Conservation (phyloP, 1,284 basidiomycete genomes). For the Leccinum ponderosum region DNA sequence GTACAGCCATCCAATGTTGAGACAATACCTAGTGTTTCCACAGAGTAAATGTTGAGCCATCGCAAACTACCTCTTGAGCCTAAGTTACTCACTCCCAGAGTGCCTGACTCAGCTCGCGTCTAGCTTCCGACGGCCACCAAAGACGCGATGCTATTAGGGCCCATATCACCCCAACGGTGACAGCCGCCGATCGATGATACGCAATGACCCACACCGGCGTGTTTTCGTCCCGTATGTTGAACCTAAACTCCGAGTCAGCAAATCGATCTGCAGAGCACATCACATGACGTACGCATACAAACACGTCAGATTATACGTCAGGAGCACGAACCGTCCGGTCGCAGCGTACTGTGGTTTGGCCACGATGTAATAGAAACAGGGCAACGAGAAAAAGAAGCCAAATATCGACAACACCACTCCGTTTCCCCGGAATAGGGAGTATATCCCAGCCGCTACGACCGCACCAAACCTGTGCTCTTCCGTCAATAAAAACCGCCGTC, state of each 20-base stretch:
- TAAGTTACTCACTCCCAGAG: constrained; percentile 73
- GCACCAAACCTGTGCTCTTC: constrained; percentile 67
- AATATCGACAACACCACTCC: constrained; percentile 76
- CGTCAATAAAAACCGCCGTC: constrained; percentile 6
- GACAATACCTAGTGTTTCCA: constrained; percentile 58
- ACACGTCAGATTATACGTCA: constrained; percentile 91
- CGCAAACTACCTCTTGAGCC: neutral
- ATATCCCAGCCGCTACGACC: constrained; percentile 69
- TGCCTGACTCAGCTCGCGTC: constrained; percentile 81
- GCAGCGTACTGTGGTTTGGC: constrained; percentile 78
- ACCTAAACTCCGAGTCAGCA: constrained; percentile 46
- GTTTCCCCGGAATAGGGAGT: constrained; percentile 76
- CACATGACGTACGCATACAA: constrained; percentile 66
- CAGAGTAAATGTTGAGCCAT: neutral
- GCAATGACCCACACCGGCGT: constrained; percentile 75
- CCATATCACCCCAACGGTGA: constrained; percentile 89
- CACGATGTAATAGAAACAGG: constrained; percentile 92
- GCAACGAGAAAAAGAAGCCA: constrained; percentile 89
- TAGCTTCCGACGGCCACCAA: constrained; percentile 95
- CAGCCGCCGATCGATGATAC: constrained; percentile 74
- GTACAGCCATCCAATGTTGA: constrained; percentile 85
- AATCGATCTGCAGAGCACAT: neutral
- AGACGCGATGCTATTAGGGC: constrained; percentile 85
- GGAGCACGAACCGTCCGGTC: constrained; percentile 83
- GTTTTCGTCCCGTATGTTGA: constrained; percentile 77